Evolutionary conservation across 495 filamentous ascomycete genomes (phyloP).

Genomic region (Aspergillus mulundensis): DNA sequence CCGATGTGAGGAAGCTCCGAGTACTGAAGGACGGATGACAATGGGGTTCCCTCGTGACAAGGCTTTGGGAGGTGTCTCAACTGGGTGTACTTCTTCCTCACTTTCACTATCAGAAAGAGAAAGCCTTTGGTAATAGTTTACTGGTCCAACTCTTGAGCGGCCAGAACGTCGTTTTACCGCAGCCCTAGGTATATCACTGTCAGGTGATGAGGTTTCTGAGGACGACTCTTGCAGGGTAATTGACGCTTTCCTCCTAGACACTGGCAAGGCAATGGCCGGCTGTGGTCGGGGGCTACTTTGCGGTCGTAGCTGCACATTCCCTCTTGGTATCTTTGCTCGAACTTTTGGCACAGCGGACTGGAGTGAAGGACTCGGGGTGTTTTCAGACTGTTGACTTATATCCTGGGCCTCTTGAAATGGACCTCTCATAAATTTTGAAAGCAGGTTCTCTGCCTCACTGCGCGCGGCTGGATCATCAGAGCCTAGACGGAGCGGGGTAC

Average conservation of each 20-base stretch:
- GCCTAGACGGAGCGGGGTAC: constrained; percentile 2
- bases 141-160: constrained; percentile 19
- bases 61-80: neutral
- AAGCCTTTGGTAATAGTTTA: constrained; percentile 25
- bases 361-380: neutral
- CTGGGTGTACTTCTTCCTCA: constrained; percentile 2
- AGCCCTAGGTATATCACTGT: neutral
- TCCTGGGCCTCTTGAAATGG: constrained; percentile 10
- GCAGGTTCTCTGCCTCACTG: constrained; percentile 17
- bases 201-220: neutral
- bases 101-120: constrained; percentile 5
- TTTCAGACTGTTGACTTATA: neutral
- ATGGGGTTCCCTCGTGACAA: neutral
- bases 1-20: neutral
- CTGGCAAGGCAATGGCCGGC: neutral
- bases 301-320: neutral
- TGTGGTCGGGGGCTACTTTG: neutral
- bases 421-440: constrained; percentile 21
- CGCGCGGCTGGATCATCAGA: constrained; percentile 15
- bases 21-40: neutral
- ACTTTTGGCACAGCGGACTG: neutral
- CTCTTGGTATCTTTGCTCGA: constrained; percentile 3
- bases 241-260: neutral
- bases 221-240: neutral
- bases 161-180: constrained; percentile 21